phyloP scores from a whole-genome alignment of 2,329 filamentous ascomycete species.

The Xylaria arbuscula region DNA sequence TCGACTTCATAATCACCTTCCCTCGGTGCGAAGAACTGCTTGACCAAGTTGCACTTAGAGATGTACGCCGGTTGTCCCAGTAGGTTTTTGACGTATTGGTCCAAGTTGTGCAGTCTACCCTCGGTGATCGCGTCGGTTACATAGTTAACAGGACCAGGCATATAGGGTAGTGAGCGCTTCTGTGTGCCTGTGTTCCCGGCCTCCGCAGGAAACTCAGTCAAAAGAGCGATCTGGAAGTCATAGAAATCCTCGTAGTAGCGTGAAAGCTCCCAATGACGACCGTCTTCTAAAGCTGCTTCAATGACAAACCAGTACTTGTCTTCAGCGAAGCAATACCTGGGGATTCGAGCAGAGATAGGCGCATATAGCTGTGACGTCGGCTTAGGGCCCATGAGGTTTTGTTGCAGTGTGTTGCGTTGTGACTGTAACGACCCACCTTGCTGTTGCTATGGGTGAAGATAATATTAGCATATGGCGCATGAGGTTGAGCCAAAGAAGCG shows the following conservation, averaged over 20 bases:
- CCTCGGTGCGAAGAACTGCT: conserved; percentile 89
- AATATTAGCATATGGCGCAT: conserved; percentile 37
- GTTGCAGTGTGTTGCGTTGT: conserved; percentile 55
- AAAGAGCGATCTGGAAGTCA: conserved; percentile 94
- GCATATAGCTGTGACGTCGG: conserved; percentile 71
- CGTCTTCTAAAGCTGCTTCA: conserved; percentile 89
- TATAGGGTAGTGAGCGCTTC: conserved; percentile 89
- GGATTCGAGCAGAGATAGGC: conserved; percentile 85
- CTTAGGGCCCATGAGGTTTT: conserved; percentile 54
- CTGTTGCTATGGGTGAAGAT: conserved; percentile 37
- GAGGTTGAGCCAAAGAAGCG: background rate
- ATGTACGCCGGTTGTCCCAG: conserved; percentile 87
- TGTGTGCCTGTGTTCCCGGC: conserved; percentile 86
- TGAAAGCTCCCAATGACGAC: conserved; percentile 90
- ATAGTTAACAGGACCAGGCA: conserved; percentile 97
- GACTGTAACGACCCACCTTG: conserved; percentile 53
- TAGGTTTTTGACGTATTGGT: conserved; percentile 95
- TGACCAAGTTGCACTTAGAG: conserved; percentile 82
- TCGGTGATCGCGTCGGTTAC: conserved; percentile 98
- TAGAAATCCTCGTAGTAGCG: conserved; percentile 99
- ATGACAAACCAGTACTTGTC: conserved; percentile 99
- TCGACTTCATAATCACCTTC: conserved; percentile 96
- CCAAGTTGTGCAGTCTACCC: conserved; percentile 88
- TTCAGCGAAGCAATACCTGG: conserved; percentile 93
- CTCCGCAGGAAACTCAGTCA: conserved; percentile 91